Percentiles rank a stretch among this genome's conserved stretches.
Conservation (phyloP, 495 filamentous ascomycete genomes). For the Clavariopsis aquatica region DNA sequence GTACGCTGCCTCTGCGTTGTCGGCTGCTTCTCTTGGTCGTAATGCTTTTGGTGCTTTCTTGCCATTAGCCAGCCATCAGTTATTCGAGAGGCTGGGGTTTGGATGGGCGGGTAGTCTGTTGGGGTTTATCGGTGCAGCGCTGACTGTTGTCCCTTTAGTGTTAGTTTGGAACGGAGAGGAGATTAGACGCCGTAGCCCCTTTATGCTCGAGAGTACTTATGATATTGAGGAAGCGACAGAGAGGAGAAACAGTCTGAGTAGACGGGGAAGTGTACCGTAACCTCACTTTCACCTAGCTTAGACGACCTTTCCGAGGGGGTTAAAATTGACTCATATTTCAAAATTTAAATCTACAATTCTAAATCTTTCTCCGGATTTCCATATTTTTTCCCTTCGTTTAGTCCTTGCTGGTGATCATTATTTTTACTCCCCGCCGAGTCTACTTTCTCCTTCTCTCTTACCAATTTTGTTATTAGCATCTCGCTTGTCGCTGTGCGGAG, state of each 20-base stretch:
- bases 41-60: conserved; percentile 50
- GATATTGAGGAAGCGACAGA: not conserved
- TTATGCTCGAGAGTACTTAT: conserved; percentile 2
- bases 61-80: conserved; percentile 49
- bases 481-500: no score
- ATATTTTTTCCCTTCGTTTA: no score
- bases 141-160: not conserved
- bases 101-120: conserved; percentile 44
- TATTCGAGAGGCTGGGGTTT: conserved; percentile 49
- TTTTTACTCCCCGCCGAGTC: no score
- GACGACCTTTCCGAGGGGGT: not conserved
- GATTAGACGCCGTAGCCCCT: not conserved
- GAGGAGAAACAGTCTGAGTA: not conserved
- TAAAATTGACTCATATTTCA: not conserved
- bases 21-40: conserved; percentile 48
- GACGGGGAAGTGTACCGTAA: not conserved
- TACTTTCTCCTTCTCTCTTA: no score
- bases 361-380: no score
- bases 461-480: no score
- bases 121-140: not conserved
- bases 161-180: conserved; percentile 3
- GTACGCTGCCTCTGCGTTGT: conserved; percentile 49
- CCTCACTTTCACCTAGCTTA: not conserved
- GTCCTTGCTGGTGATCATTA: no score
- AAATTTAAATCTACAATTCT: not conserved